Base-by-base conservation (phyloP, 129 eudicot species). In the Flaveria ramosissima region DNA sequence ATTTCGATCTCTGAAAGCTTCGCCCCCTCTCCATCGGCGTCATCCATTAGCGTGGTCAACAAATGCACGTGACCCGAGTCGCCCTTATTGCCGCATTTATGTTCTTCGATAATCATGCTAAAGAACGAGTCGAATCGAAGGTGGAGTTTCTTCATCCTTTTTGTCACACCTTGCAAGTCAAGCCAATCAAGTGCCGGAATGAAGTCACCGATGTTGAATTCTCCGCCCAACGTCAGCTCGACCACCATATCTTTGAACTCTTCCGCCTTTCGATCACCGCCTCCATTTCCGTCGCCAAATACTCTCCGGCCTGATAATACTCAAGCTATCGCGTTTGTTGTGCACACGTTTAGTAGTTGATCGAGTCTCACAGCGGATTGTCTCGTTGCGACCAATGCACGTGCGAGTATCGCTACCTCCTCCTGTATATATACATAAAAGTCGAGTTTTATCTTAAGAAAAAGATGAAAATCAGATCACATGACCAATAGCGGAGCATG, bases 141-240 rank as follows among this genome's bases (percentile, higher is more conserved):
- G 74, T 94, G 98, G 0, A 94, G 84, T n/a, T 84, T 91, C 85
- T 94, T 94, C 97, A 94, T 85, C 51, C 83, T 91, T 0, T 72
- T 64, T 9, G 84, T 78, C 4, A 94, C 78, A 15, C 98, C 93
- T 77, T 94, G 98, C 63, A 94, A 43, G 48, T 94, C 97, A 0
- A 91, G 64, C 74, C 85, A 30, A 13, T 91, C 97, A 12, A 94
- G 89, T 15, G 81, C 71, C 7, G 97, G 98, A 9, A 94, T 88
- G 52, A 91, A 94, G 23, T 94, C 98, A 0, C 97, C 97, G 7
- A 94, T 57, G 83, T 94, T 91, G 69, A 94, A 94, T 9, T 80
- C 98, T 10, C 98, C 98, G 92, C 93, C 95, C 42, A 91, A 87
- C 97, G 87, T 94, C 50, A 91, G 15, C 84, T 94, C 97, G 73